Base-by-base conservation (phyloP, 2,329 filamentous ascomycete genomes). In the Neonectria magnoliae region DNA sequence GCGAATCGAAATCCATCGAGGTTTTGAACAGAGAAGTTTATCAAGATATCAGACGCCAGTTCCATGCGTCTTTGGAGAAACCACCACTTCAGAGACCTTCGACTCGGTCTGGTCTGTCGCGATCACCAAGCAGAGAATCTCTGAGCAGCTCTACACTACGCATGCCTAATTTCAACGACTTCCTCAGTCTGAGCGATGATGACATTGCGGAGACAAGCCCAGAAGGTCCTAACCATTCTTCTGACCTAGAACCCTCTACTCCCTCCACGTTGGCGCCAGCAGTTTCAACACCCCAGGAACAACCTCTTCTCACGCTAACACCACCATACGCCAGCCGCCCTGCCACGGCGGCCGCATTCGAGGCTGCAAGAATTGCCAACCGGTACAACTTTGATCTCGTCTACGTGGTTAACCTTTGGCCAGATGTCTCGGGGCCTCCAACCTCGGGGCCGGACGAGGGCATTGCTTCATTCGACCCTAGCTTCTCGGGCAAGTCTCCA, bases 331-430 rank as follows among this genome's bases (percentile, higher is more conserved):
- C 78, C 20, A 82, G 77, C 59, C 77, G 78, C 1, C 81, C 82
- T 13, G 83, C 83, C 14, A 78, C 82, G 18, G 77, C 81, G 0
- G 86, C 85, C 3, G 86, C 86, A 8, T 83, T 86, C 51, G 82
- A 86, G 73, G 84, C 85, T 8, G 85, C 85, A 1, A 80, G 84
- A 33, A 86, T 89, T 42, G 87, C 87, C 5, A 81, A 79, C 4
- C 82, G 83, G 57, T 87, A 87, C 73, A 81, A 85, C 57, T 88
- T 89, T 57, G 85, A 88, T 67, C 78, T 89, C 25, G 80, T 88
- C 13, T 89, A 89, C 67, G 82, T 89, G 31, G 83, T 88, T 66
- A 88, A 85, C 66, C 76, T 89, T 14, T 88, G 87, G 86, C 86
- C 87, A 22, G 74, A 76, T 22, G 62, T 67, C 52, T 66, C 68